Conservation (phyloP, 2,329 filamentous ascomycete species). For the Hymenoscyphus fraxineus region DNA sequence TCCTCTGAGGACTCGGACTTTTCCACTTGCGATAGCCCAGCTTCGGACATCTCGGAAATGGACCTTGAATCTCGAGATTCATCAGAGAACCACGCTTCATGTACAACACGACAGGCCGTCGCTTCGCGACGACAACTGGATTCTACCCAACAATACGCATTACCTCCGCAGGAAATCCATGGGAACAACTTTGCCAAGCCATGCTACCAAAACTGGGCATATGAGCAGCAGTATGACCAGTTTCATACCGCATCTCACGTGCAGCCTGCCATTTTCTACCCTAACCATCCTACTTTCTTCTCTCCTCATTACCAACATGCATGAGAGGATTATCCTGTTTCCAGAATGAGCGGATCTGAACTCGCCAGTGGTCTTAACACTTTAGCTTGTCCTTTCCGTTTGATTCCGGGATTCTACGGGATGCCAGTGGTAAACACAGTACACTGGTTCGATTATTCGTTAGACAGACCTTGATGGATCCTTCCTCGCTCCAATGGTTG, state of each 20-base stretch:
- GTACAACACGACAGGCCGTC: constrained; percentile 3
- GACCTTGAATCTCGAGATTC: constrained; percentile 12
- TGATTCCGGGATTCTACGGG: constrained; percentile 11
- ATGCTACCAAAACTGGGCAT: constrained; percentile 24
- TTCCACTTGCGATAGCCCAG: constrained; percentile 18
- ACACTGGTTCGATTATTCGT: constrained; percentile 14
- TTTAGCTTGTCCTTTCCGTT: constrained; percentile 15
- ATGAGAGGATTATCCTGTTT: constrained; percentile 10
- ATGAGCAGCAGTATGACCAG: constrained; percentile 24
- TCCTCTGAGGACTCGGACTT: constrained; percentile 24
- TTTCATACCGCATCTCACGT: constrained; percentile 17
- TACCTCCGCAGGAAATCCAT: constrained; percentile 22
- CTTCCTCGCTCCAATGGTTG: constrained; percentile 4
- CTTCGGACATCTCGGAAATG: constrained; percentile 4
- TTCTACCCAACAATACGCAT: constrained; percentile 22
- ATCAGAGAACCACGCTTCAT: constrained; percentile 15
- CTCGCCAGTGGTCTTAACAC: constrained; percentile 11
- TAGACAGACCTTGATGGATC: not conserved
- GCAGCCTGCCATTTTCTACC: constrained; percentile 18
- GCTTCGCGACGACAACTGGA: not conserved
- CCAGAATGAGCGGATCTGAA: constrained; percentile 16
- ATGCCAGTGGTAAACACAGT: constrained; percentile 23
- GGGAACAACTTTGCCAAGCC: constrained; percentile 17
- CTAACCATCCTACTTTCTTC: constrained; percentile 17
- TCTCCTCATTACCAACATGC: constrained; percentile 19